These are phyloP conservation scores for Piper betle DNA, from an alignment of 164 flowering plant genomes.

Conservation along the genomic window DNA sequence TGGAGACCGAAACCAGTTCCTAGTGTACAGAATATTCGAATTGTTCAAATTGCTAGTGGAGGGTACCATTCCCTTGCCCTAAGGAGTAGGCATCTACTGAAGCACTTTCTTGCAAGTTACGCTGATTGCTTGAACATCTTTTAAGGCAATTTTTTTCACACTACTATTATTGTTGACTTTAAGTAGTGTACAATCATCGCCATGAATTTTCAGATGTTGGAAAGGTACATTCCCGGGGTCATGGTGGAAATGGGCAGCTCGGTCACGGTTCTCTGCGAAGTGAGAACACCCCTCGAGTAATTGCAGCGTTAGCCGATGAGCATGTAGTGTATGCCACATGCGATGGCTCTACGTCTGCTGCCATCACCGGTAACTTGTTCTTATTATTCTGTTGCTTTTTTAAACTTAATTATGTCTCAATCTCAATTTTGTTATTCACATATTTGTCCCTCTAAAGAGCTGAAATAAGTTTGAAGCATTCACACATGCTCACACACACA, in stretches of 20 bases:
- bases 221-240: slow-evolving; percentile 86
- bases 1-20: slow-evolving; percentile 77
- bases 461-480: too few relatives aligned
- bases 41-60: slow-evolving; percentile 77
- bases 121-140: neutral
- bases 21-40: slow-evolving; percentile 39
- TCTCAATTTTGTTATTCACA: too few relatives aligned
- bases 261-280: slow-evolving; percentile 59
- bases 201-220: slow-evolving; percentile 49
- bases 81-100: slow-evolving; percentile 41
- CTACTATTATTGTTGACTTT: too few relatives aligned
- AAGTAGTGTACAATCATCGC: neutral
- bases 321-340: slow-evolving; percentile 47
- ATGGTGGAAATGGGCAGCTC: slow-evolving; percentile 91
- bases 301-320: slow-evolving; percentile 57
- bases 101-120: neutral
- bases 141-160: neutral
- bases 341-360: slow-evolving; percentile 85
- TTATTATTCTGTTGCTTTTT: neutral
- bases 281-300: slow-evolving; percentile 44
- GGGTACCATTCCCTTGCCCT: slow-evolving; percentile 89
- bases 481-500: too few relatives aligned
- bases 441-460: too few relatives aligned
- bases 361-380: slow-evolving; percentile 47
- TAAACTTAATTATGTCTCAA: too few relatives aligned